A percentile compares a stretch with the other conserved stretches of the same genome.
phyloP scores from a whole-genome alignment of 148 eudicot genomes.

The Salicornia ramosissima region DNA sequence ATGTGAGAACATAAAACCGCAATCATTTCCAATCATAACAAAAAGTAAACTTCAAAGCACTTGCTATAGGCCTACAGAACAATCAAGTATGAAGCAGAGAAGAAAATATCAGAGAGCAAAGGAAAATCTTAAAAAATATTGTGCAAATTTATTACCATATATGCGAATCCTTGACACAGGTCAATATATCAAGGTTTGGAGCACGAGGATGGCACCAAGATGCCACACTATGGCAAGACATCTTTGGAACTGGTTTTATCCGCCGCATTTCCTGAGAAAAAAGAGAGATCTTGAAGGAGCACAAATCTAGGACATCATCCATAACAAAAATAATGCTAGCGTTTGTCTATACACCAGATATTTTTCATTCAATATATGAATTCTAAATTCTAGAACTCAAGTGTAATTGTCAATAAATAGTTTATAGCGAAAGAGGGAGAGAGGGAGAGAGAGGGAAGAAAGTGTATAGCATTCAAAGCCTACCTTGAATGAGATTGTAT shows the following conservation, averaged over 20 bases:
- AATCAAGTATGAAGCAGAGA: slow-evolving; percentile 7
- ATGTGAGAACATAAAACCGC: slow-evolving; percentile 6
- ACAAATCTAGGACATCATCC: neutral
- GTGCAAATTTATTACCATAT: slow-evolving; percentile 58
- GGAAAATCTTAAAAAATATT: slow-evolving; percentile 13
- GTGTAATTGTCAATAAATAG: neutral
- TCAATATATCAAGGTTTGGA: slow-evolving; percentile 95
- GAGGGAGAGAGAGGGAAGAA: too few relatives aligned
- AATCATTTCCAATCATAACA: slow-evolving; percentile 3
- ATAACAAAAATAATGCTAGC: neutral
- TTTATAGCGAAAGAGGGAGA: too few relatives aligned
- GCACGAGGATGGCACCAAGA: slow-evolving; percentile 99
- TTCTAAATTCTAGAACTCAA: neutral
- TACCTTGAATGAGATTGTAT: slow-evolving; percentile 89
- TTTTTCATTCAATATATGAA: neutral
- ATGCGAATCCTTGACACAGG: slow-evolving; percentile 97
- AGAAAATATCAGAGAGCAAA: slow-evolving; percentile 14
- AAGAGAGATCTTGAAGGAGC: slow-evolving; percentile 17
- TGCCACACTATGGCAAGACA: slow-evolving; percentile 98
- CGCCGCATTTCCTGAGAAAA: slow-evolving; percentile 84
- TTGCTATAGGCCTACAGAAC: neutral
- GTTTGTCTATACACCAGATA: neutral
- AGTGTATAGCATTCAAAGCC: slow-evolving; percentile 18
- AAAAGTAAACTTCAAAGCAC: neutral
- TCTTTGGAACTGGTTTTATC: slow-evolving; percentile 87